Conservation (phyloP, 192 early-diverging fungal species). For the Haplosporangium gracile region DNA sequence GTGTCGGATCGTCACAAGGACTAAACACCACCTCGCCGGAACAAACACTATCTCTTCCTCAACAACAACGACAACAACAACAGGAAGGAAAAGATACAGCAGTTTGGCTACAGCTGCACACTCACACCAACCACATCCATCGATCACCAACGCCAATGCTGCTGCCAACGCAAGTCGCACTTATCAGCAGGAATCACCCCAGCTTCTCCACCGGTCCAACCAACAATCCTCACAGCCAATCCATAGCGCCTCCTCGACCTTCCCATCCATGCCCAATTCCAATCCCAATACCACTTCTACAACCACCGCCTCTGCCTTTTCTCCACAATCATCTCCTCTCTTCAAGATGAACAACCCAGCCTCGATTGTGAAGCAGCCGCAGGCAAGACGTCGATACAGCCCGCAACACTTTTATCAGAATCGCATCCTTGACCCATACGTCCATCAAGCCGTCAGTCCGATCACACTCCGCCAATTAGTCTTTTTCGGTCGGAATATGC, state of each 20-base stretch:
- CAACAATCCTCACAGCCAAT: slow-evolving; percentile 3
- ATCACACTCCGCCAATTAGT: slow-evolving; percentile 93
- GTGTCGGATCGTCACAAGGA: slow-evolving; percentile 29
- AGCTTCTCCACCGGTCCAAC: slow-evolving; percentile 6
- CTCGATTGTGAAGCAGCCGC: slow-evolving; percentile 26
- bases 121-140: slow-evolving; percentile 2
- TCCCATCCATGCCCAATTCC: not conserved
- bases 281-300: not conserved
- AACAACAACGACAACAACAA: not conserved
- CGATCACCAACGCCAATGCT: slow-evolving; percentile 4
- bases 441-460: slow-evolving; percentile 78
- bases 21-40: not conserved
- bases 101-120: slow-evolving; percentile 18
- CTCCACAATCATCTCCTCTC: slow-evolving; percentile 34
- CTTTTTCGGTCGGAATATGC: slow-evolving; percentile 90
- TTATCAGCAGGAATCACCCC: not conserved
- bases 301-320: not conserved
- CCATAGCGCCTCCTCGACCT: not conserved
- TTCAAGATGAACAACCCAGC: slow-evolving; percentile 25
- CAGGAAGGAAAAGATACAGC: slow-evolving; percentile 20
- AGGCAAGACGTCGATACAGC: slow-evolving; percentile 19
- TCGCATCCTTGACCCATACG: slow-evolving; percentile 88
- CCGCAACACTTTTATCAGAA: slow-evolving; percentile 92
- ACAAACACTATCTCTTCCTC: not conserved
- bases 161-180: not conserved